A percentile compares a stretch with the other conserved stretches of the same genome.
Conservation (phyloP, 1,284 basidiomycete genomes). For the Testicularia cyperi region DNA sequence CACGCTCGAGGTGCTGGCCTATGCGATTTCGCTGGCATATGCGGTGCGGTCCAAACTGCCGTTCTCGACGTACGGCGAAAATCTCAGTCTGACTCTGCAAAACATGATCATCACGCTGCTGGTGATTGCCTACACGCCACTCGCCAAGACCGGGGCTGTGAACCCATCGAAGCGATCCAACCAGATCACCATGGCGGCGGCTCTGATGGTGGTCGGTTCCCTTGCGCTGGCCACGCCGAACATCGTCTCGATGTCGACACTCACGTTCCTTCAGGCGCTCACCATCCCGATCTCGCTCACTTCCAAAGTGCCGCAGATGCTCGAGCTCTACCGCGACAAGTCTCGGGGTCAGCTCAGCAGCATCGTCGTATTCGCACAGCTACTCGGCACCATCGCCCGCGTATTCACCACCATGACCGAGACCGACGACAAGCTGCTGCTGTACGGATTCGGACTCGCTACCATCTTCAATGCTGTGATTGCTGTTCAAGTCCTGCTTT, state of each 20-base stretch:
- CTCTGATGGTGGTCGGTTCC: constrained; percentile 83
- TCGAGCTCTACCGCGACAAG: constrained; percentile 53
- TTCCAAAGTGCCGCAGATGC: constrained; percentile 58
- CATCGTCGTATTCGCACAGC: constrained; percentile 58
- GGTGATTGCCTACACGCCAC: constrained; percentile 51
- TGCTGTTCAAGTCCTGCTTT: constrained; percentile 51
- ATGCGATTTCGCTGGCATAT: constrained; percentile 80
- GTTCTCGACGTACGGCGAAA: constrained; percentile 83
- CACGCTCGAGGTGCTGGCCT: constrained; percentile 73
- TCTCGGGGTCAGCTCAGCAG: constrained; percentile 55
- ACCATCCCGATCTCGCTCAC: constrained; percentile 58
- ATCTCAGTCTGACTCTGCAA: constrained; percentile 57
- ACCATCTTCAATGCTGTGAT: constrained; percentile 58
- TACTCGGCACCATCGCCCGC: constrained; percentile 53
- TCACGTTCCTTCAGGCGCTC: constrained; percentile 49
- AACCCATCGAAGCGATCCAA: constrained; percentile 32
- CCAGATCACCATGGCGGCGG: constrained; percentile 66
- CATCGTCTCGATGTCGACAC: constrained; percentile 33
- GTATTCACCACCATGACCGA: constrained; percentile 59
- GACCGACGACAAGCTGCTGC: constrained; percentile 56
- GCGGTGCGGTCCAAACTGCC: constrained; percentile 79
- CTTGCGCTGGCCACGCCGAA: constrained; percentile 44
- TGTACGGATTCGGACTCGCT: constrained; percentile 57
- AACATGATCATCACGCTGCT: constrained; percentile 58
- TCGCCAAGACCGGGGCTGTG: constrained; percentile 10